phyloP scores from a whole-genome alignment of 257 asterid genomes.

The Handroanthus guayacan region DNA sequence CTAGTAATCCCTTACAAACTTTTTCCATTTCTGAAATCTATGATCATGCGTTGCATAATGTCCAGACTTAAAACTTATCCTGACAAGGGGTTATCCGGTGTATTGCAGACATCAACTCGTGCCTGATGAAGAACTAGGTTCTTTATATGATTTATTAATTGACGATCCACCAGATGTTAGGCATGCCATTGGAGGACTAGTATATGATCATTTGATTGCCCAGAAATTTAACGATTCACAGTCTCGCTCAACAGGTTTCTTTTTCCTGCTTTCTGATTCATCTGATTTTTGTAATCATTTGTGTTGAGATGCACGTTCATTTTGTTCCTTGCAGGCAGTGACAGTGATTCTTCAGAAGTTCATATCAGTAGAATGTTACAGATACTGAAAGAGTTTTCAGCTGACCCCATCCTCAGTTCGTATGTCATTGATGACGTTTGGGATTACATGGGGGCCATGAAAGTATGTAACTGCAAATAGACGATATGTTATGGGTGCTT shows the following conservation, averaged over 20 bases:
- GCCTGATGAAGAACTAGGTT: slow-evolving; percentile 96
- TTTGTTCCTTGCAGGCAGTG: slow-evolving; percentile 61
- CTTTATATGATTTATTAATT: slow-evolving; percentile 90
- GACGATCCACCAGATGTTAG: slow-evolving; percentile 97
- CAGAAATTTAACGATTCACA: slow-evolving; percentile 84
- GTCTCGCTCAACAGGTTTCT: slow-evolving; percentile 76
- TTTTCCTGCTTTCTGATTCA: slow-evolving; percentile 37
- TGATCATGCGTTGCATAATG: slow-evolving; percentile 5
- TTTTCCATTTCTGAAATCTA: slow-evolving; percentile 10
- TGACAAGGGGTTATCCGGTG: slow-evolving; percentile 36
- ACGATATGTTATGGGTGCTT: slow-evolving; percentile 22
- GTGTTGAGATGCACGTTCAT: slow-evolving; percentile 6
- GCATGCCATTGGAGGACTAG: slow-evolving; percentile 94
- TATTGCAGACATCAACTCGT: slow-evolving; percentile 91
- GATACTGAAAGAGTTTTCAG: slow-evolving; percentile 87
- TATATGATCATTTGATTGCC: slow-evolving; percentile 95
- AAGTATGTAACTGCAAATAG: slow-evolving; percentile 55
- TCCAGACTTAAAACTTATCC: slow-evolving; percentile 33
- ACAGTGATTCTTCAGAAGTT: slow-evolving; percentile 73
- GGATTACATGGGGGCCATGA: slow-evolving; percentile 99
- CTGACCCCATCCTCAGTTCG: slow-evolving; percentile 85
- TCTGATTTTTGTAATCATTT: not conserved
- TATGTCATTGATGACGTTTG: slow-evolving; percentile 97
- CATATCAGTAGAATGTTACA: slow-evolving; percentile 86
- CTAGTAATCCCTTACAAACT: not conserved